phyloP scores from a whole-genome alignment of 345 rosid genomes.

The Diplotaxis tenuifolia region DNA sequence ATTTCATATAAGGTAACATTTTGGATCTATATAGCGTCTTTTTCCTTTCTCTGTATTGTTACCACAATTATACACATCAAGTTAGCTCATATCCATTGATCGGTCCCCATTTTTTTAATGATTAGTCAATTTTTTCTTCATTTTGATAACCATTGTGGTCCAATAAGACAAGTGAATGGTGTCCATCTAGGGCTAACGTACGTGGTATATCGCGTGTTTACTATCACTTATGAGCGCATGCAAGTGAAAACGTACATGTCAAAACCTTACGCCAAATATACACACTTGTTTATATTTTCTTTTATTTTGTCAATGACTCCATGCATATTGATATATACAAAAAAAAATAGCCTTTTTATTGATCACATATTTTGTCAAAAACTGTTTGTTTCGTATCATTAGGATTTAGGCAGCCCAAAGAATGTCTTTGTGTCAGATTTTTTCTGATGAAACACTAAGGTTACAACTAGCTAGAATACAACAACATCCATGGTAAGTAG shows the following conservation, averaged over 20 bases:
- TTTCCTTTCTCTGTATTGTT: constrained; percentile 11
- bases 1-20: constrained; percentile 26
- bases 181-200: constrained; percentile 34
- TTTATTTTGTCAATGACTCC: background rate
- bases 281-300: background rate
- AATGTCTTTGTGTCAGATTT: constrained; percentile 29
- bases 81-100: constrained; percentile 23
- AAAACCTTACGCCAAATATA: constrained; percentile 18
- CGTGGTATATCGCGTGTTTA: constrained; percentile 38
- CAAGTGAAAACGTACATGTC: constrained; percentile 33
- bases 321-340: background rate
- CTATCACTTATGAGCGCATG: constrained; percentile 38
- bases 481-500: background rate
- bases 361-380: constrained; percentile 13
- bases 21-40: constrained; percentile 10
- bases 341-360: background rate
- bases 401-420: constrained; percentile 8
- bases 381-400: constrained; percentile 13
- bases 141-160: constrained; percentile 33
- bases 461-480: background rate
- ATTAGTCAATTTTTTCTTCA: constrained; percentile 34
- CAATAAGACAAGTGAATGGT: constrained; percentile 32
- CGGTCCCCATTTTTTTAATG: constrained; percentile 35
- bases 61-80: constrained; percentile 29
- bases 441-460: too few relatives aligned